Base-by-base conservation (phyloP, 129 eudicot species). In the Calendula officinalis region DNA sequence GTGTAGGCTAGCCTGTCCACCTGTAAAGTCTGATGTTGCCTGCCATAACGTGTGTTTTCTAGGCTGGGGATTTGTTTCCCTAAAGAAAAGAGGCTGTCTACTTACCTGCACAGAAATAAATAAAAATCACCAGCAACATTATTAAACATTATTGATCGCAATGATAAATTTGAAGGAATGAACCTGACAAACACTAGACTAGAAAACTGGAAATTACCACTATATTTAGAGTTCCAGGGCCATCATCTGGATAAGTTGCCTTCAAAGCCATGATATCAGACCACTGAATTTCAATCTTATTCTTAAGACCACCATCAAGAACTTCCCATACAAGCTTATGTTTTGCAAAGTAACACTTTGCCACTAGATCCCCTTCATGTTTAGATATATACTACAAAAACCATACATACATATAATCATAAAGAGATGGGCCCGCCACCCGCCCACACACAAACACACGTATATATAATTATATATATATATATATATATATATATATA, bases 321-420 rank as follows among this genome's bases (percentile, higher is more conserved):
- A 85, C 87, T 78, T 88, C 96, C 96, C 94, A 88, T 0, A 85
- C 96, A 54, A 88, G 78, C 81, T 88, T 88, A 71, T 88, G 90
- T 81, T 88, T 88, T 4, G 94, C 94, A 70, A 80, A 85, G 66
- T 88, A 88, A 67, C 96, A 88, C 70, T 88, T 88, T 2, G 87
- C 96, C 48, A 85, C 96, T 46, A 88, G 57, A 70, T 85, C 96
- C 5, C 96, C 96, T 80, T 88, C 96, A 52, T 88, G 66, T 80
- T 82, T 84, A 5, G 96, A 78, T 57, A 67, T 82, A 44, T 88
- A 88, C 96, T 82, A 79, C 58, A 79, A 53, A 11, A 2, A 36
- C 22, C 45, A 42, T 7, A 56, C 35, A 6, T 55, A 47, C 8
- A 6, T 16, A 7, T 22, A 22, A 22, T 22, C 2, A 22, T 22